These are phyloP conservation scores for Pascua guehoae DNA, from an alignment of 1,284 basidiomycete species.

Conservation along the genomic window DNA sequence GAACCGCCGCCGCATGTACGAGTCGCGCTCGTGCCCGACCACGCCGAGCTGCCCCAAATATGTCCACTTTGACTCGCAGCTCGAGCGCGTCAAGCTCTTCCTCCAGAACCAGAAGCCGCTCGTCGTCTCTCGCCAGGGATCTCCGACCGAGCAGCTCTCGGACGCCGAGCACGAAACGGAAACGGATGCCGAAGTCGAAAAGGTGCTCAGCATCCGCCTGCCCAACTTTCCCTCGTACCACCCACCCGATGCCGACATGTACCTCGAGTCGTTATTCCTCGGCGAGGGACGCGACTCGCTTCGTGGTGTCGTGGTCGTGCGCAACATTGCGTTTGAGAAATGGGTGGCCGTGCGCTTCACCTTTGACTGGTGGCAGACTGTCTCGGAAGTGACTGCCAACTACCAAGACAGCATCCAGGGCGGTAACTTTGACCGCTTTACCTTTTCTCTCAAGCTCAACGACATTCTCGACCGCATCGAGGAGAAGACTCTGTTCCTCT, in stretches of 20 bases:
- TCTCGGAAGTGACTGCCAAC: constrained; percentile 81
- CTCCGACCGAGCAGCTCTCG: constrained; percentile 74
- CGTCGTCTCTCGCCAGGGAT: constrained; percentile 85
- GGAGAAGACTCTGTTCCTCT: constrained; percentile 79
- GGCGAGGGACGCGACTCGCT: constrained; percentile 60
- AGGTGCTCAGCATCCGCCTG: constrained; percentile 49
- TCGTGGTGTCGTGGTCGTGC: constrained; percentile 70
- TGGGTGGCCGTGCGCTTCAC: constrained; percentile 87
- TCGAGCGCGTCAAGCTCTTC: constrained; percentile 87
- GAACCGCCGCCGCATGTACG: constrained; percentile 55
- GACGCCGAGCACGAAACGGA: constrained; percentile 68
- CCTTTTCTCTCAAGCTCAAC: constrained; percentile 55
- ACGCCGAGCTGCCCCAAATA: constrained; percentile 70
- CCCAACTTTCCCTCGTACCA: constrained; percentile 56
- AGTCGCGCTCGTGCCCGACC: constrained; percentile 61
- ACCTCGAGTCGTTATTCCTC: constrained; percentile 58
- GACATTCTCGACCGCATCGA: constrained; percentile 62
- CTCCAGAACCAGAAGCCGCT: constrained; percentile 87
- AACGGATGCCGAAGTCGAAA: constrained; percentile 48
- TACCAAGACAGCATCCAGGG: constrained; percentile 64
- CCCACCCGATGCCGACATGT: constrained; percentile 51
- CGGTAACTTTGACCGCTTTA: constrained; percentile 61
- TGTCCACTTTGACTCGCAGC: constrained; percentile 87
- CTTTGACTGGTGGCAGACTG: constrained; percentile 91
- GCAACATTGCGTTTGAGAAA: constrained; percentile 84